A percentile compares a stretch with the other conserved stretches of the same genome.
Evolutionary conservation across 2,329 filamentous ascomycete species (phyloP).

Genomic region (Colletotrichum lindemuthianum): DNA sequence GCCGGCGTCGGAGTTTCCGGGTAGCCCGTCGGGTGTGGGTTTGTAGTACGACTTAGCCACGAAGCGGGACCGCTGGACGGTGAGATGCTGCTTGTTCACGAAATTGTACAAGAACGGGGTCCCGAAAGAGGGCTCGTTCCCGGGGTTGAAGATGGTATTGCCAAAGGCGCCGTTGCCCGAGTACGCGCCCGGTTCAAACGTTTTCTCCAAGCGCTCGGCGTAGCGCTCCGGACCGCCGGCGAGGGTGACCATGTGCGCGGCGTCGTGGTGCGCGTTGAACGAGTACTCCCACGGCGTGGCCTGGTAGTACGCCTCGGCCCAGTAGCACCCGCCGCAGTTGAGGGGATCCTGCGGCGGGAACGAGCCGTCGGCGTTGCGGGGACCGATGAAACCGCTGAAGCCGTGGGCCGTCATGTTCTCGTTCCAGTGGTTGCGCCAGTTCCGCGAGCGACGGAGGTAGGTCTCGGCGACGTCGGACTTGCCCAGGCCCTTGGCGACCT

Average conservation of each 20-base stretch:
- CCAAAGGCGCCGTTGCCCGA: conserved; percentile 54
- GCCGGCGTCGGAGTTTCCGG: conserved; percentile 77
- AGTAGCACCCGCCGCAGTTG: conserved; percentile 72
- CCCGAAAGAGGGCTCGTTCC: conserved; percentile 75
- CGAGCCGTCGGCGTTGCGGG: conserved; percentile 59
- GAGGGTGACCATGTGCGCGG: conserved; percentile 62
- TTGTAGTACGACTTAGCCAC: conserved; percentile 70
- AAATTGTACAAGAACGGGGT: conserved; percentile 77
- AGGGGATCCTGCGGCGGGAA: conserved; percentile 67
- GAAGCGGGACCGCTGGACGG: conserved; percentile 66
- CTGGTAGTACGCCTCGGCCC: conserved; percentile 68
- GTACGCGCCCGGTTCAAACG: conserved; percentile 64
- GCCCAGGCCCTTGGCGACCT: conserved; percentile 69
- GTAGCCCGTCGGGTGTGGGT: conserved; percentile 65
- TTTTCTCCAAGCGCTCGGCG: conserved; percentile 66
- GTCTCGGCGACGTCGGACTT: conserved; percentile 60
- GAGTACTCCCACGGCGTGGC: conserved; percentile 72
- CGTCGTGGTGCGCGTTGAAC: conserved; percentile 76
- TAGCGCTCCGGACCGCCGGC: conserved; percentile 67
- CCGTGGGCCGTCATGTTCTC: conserved; percentile 63
- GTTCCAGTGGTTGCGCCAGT: conserved; percentile 81
- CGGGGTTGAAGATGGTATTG: conserved; percentile 72
- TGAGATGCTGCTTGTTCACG: conserved; percentile 69
- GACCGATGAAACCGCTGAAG: conserved; percentile 74
- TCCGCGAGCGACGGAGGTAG: conserved; percentile 71